Evolutionary conservation across 805 yeast genomes (phyloP).

Genomic region (Metschnikowia kofuensis): DNA sequence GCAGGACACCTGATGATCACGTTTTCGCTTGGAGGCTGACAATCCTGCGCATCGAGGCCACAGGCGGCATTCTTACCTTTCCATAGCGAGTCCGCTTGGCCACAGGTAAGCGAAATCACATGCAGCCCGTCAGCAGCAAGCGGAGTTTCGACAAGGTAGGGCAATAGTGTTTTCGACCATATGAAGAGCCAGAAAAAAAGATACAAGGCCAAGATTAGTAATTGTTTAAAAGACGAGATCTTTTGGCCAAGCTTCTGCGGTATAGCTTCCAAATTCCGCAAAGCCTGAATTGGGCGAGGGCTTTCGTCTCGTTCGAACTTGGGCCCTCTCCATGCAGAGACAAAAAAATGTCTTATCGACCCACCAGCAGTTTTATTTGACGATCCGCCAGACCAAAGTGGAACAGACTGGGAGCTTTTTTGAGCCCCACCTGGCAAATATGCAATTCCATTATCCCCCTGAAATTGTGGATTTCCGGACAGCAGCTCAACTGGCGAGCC

Average conservation of each 20-base stretch:
- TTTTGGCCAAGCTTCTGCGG: slow-evolving; percentile 38
- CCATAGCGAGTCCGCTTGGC: slow-evolving; percentile 55
- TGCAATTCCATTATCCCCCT: background rate
- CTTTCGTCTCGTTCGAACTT: slow-evolving; percentile 43
- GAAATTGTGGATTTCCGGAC: background rate
- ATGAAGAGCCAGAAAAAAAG: slow-evolving; percentile 46
- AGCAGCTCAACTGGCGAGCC: background rate
- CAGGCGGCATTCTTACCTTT: slow-evolving; percentile 71
- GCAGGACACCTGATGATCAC: slow-evolving; percentile 81
- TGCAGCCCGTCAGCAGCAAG: slow-evolving; percentile 13
- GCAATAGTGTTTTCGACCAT: slow-evolving; percentile 36
- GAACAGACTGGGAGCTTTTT: too few relatives aligned
- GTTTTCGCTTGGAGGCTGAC: slow-evolving; percentile 45
- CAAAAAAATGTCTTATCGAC: background rate
- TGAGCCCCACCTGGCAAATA: too few relatives aligned
- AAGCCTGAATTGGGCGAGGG: slow-evolving; percentile 33
- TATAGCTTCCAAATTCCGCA: slow-evolving; percentile 37
- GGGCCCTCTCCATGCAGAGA: slow-evolving; percentile 58
- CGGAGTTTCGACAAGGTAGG: slow-evolving; percentile 47
- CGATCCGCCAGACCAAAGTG: too few relatives aligned
- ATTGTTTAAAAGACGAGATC: slow-evolving; percentile 25
- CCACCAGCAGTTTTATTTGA: background rate
- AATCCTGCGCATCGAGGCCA: slow-evolving; percentile 66
- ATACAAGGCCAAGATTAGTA: slow-evolving; percentile 35
- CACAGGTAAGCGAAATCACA: slow-evolving; percentile 49